These are phyloP conservation scores for Penicillium diatomitis DNA, from an alignment of 495 filamentous ascomycete genomes.

Conservation along the genomic window DNA sequence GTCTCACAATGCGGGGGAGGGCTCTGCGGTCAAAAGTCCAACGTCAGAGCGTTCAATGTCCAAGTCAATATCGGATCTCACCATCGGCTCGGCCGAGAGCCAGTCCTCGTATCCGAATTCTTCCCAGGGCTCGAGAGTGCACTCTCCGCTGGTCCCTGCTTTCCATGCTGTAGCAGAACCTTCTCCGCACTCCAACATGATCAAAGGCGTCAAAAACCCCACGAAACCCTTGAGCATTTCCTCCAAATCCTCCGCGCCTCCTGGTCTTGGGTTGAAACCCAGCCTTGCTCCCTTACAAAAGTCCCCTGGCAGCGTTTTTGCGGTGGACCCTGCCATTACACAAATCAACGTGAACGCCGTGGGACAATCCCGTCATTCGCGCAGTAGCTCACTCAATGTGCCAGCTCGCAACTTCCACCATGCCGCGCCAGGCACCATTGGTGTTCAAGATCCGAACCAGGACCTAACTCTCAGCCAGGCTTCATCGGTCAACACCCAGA, in stretches of 20 bases:
- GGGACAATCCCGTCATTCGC: slow-evolving; percentile 28
- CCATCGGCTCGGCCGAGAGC: slow-evolving; percentile 14
- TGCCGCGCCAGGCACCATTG: slow-evolving; percentile 22
- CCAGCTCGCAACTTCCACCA: slow-evolving; percentile 19
- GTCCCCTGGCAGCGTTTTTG: slow-evolving; percentile 27
- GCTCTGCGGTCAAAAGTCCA: slow-evolving; percentile 16
- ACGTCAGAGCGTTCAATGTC: slow-evolving; percentile 19
- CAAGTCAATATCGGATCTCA: slow-evolving; percentile 18
- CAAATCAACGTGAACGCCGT: slow-evolving; percentile 49
- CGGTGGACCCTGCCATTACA: slow-evolving; percentile 37
- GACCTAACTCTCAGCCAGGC: slow-evolving; percentile 20
- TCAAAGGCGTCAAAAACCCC: slow-evolving; percentile 45
- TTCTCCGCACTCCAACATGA: slow-evolving; percentile 26
- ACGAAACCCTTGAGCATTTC: slow-evolving; percentile 44
- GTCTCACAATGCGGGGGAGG: slow-evolving; percentile 24
- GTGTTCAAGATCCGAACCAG: slow-evolving; percentile 22
- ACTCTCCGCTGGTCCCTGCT: slow-evolving; percentile 29
- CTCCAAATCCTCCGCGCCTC: slow-evolving; percentile 42
- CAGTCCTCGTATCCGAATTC: slow-evolving; percentile 23
- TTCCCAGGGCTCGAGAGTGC: slow-evolving; percentile 30
- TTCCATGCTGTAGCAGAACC: slow-evolving; percentile 25
- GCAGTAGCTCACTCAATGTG: slow-evolving; percentile 26
- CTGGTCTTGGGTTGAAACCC: slow-evolving; percentile 31
- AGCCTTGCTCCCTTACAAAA: slow-evolving; percentile 38
- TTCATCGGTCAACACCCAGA: slow-evolving; percentile 24